Evolutionary conservation across 108 stramenopile genomes (phyloP).

Genomic region (Chaetoceros muelleri): DNA sequence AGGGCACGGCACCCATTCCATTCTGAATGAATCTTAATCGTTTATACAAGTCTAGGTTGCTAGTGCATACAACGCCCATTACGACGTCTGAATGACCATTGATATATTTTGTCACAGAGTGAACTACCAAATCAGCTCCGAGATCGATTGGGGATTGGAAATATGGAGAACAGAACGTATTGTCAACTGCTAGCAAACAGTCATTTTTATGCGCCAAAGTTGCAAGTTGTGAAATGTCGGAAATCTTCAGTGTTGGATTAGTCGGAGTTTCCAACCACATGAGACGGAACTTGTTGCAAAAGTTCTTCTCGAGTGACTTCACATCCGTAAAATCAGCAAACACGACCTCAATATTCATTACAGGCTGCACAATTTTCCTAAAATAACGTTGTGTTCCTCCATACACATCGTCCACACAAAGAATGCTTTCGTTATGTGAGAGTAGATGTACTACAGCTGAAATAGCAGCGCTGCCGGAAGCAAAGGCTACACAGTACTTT

Average conservation of each 20-base stretch:
- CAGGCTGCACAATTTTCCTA: slow-evolving; percentile 37
- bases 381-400: slow-evolving; percentile 83
- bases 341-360: slow-evolving; percentile 37
- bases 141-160: slow-evolving; percentile 81
- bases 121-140: slow-evolving; percentile 79
- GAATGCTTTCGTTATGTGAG: slow-evolving; percentile 62
- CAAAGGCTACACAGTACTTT: slow-evolving; percentile 57
- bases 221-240: slow-evolving; percentile 60
- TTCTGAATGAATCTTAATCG: slow-evolving; percentile 79
- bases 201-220: slow-evolving; percentile 27
- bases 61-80: slow-evolving; percentile 71
- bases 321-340: slow-evolving; percentile 68
- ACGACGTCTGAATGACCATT: slow-evolving; percentile 88
- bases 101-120: slow-evolving; percentile 84
- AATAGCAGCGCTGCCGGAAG: slow-evolving; percentile 86
- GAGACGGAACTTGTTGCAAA: slow-evolving; percentile 36
- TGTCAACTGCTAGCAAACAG: slow-evolving; percentile 80
- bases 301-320: slow-evolving; percentile 44
- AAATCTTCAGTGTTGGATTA: slow-evolving; percentile 78
- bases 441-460: slow-evolving; percentile 52
- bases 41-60: slow-evolving; percentile 44
- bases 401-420: slow-evolving; percentile 84
- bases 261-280: slow-evolving; percentile 90
- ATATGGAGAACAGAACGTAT: slow-evolving; percentile 88
- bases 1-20: slow-evolving; percentile 83